Evolutionary conservation across 202 grass and related monocot species (phyloP).

Genomic region (Saccharum hybrid): DNA sequence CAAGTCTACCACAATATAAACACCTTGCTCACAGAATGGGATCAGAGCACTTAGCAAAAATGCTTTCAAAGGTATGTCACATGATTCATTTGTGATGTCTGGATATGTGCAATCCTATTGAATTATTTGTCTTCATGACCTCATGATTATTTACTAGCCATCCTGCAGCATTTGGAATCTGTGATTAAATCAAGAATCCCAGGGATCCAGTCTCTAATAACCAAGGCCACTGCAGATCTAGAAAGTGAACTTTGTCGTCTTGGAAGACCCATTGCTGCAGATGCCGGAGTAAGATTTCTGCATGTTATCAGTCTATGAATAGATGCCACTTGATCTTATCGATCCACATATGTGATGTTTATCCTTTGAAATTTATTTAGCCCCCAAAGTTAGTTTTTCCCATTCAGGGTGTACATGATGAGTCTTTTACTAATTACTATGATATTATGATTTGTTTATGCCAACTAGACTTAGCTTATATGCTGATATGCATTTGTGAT

Average conservation of each 20-base stretch:
- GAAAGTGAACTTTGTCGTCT: slow-evolving; percentile 86
- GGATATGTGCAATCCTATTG: background rate
- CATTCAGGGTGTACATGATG: background rate
- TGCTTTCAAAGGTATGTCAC: slow-evolving; percentile 74
- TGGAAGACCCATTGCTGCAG: slow-evolving; percentile 83
- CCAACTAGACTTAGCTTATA: background rate
- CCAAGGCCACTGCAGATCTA: slow-evolving; percentile 78
- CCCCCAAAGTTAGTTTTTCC: background rate
- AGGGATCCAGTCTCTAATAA: slow-evolving; percentile 92
- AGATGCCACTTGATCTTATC: background rate
- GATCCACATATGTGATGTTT: background rate
- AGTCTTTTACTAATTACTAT: background rate
- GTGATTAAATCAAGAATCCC: slow-evolving; percentile 93
- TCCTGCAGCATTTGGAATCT: slow-evolving; percentile 78
- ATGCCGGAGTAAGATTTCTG: slow-evolving; percentile 75
- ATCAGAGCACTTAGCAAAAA: slow-evolving; percentile 82
- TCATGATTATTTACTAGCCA: background rate
- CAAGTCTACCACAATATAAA: slow-evolving; percentile 78
- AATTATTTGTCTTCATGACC: slow-evolving; percentile 5
- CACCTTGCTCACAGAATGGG: slow-evolving; percentile 83
- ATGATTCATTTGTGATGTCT: slow-evolving; percentile 15
- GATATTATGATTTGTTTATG: background rate
- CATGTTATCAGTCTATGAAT: background rate
- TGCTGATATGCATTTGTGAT: background rate
- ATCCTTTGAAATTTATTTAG: background rate